Conservation (phyloP, 108 stramenopile species). For the Asterionellopsis glacialis region DNA sequence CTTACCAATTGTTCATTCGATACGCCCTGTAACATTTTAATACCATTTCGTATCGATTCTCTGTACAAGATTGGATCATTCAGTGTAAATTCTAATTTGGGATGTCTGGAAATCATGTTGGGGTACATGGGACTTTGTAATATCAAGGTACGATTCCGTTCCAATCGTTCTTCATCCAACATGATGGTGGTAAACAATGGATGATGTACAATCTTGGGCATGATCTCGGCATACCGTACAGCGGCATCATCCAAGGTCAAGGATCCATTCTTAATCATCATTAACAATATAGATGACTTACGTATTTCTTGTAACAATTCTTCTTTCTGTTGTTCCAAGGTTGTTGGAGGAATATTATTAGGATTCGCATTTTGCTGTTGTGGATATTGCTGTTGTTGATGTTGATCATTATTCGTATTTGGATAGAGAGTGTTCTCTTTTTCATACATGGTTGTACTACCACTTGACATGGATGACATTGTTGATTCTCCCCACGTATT, state of each 20-base stretch:
- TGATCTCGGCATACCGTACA: constrained; percentile 8
- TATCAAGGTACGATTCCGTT: constrained; percentile 72
- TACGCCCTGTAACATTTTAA: too few relatives aligned
- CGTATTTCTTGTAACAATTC: constrained; percentile 33
- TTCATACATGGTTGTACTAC: background rate
- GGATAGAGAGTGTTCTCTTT: too few relatives aligned
- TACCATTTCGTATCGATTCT: constrained; percentile 38
- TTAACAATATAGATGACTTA: constrained; percentile 43
- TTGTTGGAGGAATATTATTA: background rate
- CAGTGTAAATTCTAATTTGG: constrained; percentile 74
- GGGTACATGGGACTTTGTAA: constrained; percentile 78
- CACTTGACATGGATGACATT: background rate
- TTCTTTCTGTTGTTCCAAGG: constrained; percentile 43
- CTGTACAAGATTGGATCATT: constrained; percentile 46
- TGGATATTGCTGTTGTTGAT: too few relatives aligned
- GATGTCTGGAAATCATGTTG: constrained; percentile 65
- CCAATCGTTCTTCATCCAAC: constrained; percentile 67
- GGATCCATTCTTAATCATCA: constrained; percentile 32
- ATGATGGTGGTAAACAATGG: constrained; percentile 74
- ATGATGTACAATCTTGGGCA: constrained; percentile 59
- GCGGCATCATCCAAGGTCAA: background rate
- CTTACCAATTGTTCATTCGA: too few relatives aligned
- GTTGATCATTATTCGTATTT: too few relatives aligned
- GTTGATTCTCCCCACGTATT: too few relatives aligned
- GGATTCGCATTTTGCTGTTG: too few relatives aligned